phyloP scores from a whole-genome alignment of 441 rosid genomes.

The Pelargonium fulgidum region DNA sequence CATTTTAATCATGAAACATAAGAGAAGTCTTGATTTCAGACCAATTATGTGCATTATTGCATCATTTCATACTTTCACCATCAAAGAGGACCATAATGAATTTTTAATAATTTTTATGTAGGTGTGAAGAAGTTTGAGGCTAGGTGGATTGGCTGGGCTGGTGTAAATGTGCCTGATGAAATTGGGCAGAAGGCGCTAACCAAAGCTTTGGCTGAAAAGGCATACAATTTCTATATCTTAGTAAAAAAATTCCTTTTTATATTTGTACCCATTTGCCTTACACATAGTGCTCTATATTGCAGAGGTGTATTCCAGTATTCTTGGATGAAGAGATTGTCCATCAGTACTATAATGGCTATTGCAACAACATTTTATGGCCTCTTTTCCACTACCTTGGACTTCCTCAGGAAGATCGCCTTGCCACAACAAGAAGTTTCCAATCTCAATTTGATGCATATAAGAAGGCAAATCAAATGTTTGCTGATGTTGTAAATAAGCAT shows the following conservation, averaged over 20 bases:
- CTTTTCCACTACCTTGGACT: constrained; percentile 96
- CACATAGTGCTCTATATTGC: constrained; percentile 11
- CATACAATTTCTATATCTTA: constrained; percentile 17
- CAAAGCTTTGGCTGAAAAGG: constrained; percentile 95
- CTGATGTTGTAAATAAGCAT: constrained; percentile 82
- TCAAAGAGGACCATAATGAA: constrained; percentile 26
- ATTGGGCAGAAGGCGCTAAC: constrained; percentile 89
- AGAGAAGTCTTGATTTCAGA: constrained; percentile 34
- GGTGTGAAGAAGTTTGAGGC: constrained; percentile 98
- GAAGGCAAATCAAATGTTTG: constrained; percentile 97
- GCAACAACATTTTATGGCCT: constrained; percentile 99
- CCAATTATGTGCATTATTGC: not conserved
- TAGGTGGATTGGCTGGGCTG: constrained; percentile 99
- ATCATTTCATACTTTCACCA: constrained; percentile 13
- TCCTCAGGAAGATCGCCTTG: constrained; percentile 99
- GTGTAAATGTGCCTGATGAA: constrained; percentile 96
- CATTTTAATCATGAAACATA: not conserved
- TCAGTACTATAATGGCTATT: constrained; percentile 96
- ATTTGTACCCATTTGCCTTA: not conserved
- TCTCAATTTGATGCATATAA: constrained; percentile 94
- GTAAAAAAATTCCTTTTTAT: not conserved
- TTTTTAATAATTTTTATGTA: constrained; percentile 33
- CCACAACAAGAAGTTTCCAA: constrained; percentile 95
- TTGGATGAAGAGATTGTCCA: constrained; percentile 99
- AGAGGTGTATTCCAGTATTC: constrained; percentile 99